Evolutionary conservation across 495 filamentous ascomycete genomes (phyloP).

Genomic region (Pyrenopolyporus hunteri): DNA sequence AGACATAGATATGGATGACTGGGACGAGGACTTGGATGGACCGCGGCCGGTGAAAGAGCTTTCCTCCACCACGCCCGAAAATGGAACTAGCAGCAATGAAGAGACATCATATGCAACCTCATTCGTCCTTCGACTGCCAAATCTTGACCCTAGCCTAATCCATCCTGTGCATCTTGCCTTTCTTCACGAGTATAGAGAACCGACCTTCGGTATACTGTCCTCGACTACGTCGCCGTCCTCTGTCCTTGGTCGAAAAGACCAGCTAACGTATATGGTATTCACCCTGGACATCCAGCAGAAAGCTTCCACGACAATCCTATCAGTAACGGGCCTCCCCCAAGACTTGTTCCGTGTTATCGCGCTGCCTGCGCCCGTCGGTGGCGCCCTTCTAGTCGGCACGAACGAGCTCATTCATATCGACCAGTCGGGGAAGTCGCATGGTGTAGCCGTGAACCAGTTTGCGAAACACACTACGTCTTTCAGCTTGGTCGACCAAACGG

Average conservation of each 20-base stretch:
- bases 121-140: constrained; percentile 84
- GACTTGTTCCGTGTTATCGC: constrained; percentile 87
- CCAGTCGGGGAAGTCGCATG: constrained; percentile 91
- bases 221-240: constrained; percentile 71
- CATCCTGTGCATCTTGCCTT: constrained; percentile 92
- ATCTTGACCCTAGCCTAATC: constrained; percentile 82
- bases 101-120: constrained; percentile 86
- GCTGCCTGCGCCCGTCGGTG: constrained; percentile 84
- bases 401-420: constrained; percentile 97
- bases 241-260: constrained; percentile 83
- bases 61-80: constrained; percentile 51
- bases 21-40: constrained; percentile 78
- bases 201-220: constrained; percentile 93
- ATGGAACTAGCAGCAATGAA: constrained; percentile 61
- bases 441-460: constrained; percentile 93
- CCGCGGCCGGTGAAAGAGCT: constrained; percentile 54
- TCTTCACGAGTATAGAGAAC: constrained; percentile 94
- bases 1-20: constrained; percentile 84
- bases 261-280: constrained; percentile 87
- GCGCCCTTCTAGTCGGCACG: constrained; percentile 80
- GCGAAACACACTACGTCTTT: constrained; percentile 80
- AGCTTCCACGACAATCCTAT: constrained; percentile 90
- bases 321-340: constrained; percentile 82
- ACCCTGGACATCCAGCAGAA: constrained; percentile 93
- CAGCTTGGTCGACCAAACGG: constrained; percentile 80